Evolutionary conservation across 495 filamentous ascomycete species (phyloP).

Genomic region (Neurospora sublineolata): DNA sequence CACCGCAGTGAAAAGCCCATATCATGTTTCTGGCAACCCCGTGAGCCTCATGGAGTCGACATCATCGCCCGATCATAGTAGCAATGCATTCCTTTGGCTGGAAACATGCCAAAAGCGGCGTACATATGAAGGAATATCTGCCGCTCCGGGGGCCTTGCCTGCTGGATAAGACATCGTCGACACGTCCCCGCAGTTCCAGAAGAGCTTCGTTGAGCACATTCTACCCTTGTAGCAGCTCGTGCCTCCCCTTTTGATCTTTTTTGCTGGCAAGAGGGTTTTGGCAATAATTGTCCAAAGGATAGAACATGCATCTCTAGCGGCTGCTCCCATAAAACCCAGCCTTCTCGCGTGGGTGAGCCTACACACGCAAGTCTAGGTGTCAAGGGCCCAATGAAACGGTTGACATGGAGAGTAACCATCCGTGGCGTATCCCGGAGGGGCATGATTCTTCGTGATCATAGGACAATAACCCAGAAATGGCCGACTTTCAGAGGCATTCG

Average conservation of each 20-base stretch:
- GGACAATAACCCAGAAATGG: neutral
- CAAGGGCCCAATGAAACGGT: neutral
- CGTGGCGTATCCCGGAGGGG: neutral
- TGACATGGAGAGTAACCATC: neutral
- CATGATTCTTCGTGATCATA: neutral
- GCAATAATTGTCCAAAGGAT: neutral
- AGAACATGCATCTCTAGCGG: neutral
- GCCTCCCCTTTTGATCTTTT: neutral
- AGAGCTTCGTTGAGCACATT: neutral
- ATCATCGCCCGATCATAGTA: neutral
- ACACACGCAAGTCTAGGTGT: neutral
- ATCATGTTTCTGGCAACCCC: neutral
- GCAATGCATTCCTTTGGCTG: neutral
- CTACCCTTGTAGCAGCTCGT: neutral
- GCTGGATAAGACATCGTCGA: neutral
- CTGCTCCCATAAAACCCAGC: neutral
- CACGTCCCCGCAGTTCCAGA: neutral
- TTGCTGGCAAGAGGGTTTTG: neutral
- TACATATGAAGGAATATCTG: neutral
- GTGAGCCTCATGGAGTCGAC: neutral
- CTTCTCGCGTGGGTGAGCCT: neutral
- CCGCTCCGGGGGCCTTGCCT: neutral
- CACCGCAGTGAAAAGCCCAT: neutral
- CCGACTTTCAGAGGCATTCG: neutral
- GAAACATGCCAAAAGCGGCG: neutral